Percentiles rank a stretch among this genome's conserved stretches.
Conservation (phyloP, 1,139 yeast species). For the Candida sanyaensis region DNA sequence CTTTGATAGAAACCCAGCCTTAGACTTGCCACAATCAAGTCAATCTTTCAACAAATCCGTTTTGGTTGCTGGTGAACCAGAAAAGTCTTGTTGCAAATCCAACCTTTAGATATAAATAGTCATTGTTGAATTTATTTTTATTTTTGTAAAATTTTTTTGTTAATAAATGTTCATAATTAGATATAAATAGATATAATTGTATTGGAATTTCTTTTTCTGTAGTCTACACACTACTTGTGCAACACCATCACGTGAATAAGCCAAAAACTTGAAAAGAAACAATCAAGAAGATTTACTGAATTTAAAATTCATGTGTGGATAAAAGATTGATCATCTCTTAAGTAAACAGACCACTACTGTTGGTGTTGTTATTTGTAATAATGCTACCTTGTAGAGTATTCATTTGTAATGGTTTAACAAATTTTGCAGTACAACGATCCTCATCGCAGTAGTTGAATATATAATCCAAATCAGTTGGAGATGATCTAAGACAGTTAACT, state of each 20-base stretch:
- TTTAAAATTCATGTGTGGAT: too few relatives aligned
- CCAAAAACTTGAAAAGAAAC: neutral
- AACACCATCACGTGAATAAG: neutral
- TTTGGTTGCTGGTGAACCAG: constrained; percentile 26
- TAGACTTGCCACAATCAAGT: constrained; percentile 76
- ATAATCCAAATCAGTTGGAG: too few relatives aligned
- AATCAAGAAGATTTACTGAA: too few relatives aligned
- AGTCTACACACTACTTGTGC: neutral
- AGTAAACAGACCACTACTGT: too few relatives aligned
- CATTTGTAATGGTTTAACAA: too few relatives aligned
- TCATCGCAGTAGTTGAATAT: too few relatives aligned
- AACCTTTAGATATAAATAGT: neutral
- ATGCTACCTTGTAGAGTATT: too few relatives aligned
- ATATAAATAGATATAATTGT: too few relatives aligned
- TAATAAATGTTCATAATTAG: neutral
- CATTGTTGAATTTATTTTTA: neutral
- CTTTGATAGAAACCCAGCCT: constrained; percentile 80
- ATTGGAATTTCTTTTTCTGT: neutral
- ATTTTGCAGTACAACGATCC: too few relatives aligned
- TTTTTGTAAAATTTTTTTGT: neutral
- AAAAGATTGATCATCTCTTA: too few relatives aligned
- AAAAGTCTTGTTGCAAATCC: constrained; percentile 45
- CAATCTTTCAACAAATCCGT: constrained; percentile 75
- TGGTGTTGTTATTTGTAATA: too few relatives aligned
- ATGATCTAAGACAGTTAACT: too few relatives aligned